Evolutionary conservation across 208 protist species (phyloP).

Genomic region (Leishmania arabica): DNA sequence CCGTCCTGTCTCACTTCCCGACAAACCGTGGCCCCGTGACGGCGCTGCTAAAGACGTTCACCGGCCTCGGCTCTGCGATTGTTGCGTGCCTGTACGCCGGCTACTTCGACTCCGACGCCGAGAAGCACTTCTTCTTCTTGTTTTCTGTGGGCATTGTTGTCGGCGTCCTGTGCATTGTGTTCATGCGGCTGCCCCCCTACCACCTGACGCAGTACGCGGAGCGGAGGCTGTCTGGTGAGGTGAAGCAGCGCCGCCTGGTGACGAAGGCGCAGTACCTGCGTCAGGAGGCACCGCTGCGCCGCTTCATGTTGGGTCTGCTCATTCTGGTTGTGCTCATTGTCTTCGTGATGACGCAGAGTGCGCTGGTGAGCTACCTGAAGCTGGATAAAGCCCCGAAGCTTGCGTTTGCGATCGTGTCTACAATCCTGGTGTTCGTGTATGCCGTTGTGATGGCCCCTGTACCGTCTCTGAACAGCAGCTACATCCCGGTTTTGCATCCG

Average conservation of each 20-base stretch:
- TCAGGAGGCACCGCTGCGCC: slow-evolving; percentile 54
- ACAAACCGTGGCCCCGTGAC: slow-evolving; percentile 57
- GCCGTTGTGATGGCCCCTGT: slow-evolving; percentile 29
- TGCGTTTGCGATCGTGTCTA: slow-evolving; percentile 47
- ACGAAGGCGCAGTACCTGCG: slow-evolving; percentile 52
- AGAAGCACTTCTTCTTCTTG: slow-evolving; percentile 64
- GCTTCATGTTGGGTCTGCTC: slow-evolving; percentile 54
- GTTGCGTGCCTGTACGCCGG: slow-evolving; percentile 46
- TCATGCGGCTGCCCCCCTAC: slow-evolving; percentile 57
- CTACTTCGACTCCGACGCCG: slow-evolving; percentile 44
- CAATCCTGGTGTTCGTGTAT: slow-evolving; percentile 24
- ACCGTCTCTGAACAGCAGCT: slow-evolving; percentile 38
- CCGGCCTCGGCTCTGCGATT: slow-evolving; percentile 60
- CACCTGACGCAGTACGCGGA: slow-evolving; percentile 51
- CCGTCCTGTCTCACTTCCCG: slow-evolving; percentile 47
- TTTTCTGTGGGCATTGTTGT: slow-evolving; percentile 29
- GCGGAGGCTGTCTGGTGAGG: slow-evolving; percentile 34
- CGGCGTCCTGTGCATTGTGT: slow-evolving; percentile 32
- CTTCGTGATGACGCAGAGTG: slow-evolving; percentile 53
- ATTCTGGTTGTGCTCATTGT: slow-evolving; percentile 56
- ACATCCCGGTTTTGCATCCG: slow-evolving; percentile 11
- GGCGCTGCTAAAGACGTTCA: slow-evolving; percentile 60
- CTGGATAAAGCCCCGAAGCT: slow-evolving; percentile 20
- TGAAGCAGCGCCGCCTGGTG: slow-evolving; percentile 35
- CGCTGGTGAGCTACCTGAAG: slow-evolving; percentile 44